Percentiles rank a stretch among this genome's conserved stretches.
phyloP scores from a whole-genome alignment of 192 early-diverging fungal genomes.

The Umbelopsis sp. region DNA sequence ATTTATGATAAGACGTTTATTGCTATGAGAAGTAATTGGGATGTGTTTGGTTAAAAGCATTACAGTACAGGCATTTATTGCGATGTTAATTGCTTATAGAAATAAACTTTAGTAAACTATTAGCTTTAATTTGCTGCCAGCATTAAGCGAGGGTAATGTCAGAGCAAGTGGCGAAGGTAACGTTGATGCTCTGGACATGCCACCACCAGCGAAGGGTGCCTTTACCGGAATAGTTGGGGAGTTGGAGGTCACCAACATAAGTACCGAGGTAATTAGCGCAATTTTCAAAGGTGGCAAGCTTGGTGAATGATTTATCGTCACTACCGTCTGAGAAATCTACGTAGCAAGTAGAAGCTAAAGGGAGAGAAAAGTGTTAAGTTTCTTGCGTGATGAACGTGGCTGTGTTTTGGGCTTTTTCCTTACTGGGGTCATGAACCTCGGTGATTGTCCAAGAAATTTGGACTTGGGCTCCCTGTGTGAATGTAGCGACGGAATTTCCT shows the following conservation, averaged over 20 bases:
- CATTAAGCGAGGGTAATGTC: background rate
- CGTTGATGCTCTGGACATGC: constrained; percentile 19
- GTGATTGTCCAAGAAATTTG: constrained; percentile 1
- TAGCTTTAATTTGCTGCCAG: background rate
- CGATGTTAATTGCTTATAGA: background rate
- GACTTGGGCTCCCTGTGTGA: background rate
- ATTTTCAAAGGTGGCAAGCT: constrained; percentile 5
- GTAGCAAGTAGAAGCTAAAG: constrained; percentile 16
- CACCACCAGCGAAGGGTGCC: constrained; percentile 18
- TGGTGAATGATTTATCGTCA: background rate
- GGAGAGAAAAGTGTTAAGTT: background rate
- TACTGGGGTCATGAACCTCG: constrained; percentile 9
- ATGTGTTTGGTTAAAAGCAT: too few species aligned
- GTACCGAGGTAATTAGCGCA: constrained; percentile 14
- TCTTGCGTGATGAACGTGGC: background rate
- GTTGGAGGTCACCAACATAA: background rate
- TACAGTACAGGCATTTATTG: background rate
- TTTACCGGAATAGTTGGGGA: background rate
- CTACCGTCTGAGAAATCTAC: background rate
- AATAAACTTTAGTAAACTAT: too few species aligned
- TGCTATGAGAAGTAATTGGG: too few species aligned
- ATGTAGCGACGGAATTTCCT: background rate
- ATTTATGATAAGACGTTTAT: too few species aligned
- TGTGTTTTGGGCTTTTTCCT: background rate
- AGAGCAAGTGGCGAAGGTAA: constrained; percentile 17